A percentile compares a stretch with the other conserved stretches of the same genome.
Conservation (phyloP, 108 stramenopile species). For the Cyclotella cryptica region DNA sequence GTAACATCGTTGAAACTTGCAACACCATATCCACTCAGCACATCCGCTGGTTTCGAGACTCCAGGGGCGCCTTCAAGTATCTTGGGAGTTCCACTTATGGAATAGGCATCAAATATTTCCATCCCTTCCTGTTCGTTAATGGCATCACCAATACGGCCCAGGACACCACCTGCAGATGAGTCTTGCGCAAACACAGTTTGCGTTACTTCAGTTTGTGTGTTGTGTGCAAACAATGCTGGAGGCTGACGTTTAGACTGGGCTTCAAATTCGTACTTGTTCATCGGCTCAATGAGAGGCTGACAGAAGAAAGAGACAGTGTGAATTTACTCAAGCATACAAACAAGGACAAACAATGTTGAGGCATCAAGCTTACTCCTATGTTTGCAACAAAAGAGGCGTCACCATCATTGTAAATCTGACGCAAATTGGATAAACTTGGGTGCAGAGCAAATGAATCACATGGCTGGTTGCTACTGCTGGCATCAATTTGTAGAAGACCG, state of each 20-base stretch:
- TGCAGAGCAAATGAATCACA: conserved; percentile 57
- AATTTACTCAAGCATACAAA: too few species aligned
- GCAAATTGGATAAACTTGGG: conserved; percentile 23
- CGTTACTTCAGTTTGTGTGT: conserved; percentile 32
- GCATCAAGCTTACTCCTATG: too few species aligned
- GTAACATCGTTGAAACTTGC: conserved; percentile 12
- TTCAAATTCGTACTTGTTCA: conserved; percentile 25
- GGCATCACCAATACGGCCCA: conserved; percentile 47
- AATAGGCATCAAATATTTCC: conserved; percentile 39
- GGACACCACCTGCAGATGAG: conserved; percentile 31
- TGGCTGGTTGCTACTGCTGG: conserved; percentile 20
- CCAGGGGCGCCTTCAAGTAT: conserved; percentile 46
- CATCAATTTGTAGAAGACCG: conserved; percentile 23
- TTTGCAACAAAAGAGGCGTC: conserved; percentile 53
- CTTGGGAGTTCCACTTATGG: conserved; percentile 39
- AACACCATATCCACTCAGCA: conserved; percentile 31
- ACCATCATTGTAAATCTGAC: conserved; percentile 45
- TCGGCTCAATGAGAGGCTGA: conserved; percentile 23
- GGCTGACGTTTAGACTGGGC: conserved; percentile 24
- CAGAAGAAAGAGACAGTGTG: too few species aligned
- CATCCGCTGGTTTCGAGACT: conserved; percentile 39
- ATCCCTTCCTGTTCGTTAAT: conserved; percentile 26
- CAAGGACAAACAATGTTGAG: too few species aligned
- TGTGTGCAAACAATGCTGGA: conserved; percentile 49
- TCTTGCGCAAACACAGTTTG: conserved; percentile 44